A percentile compares a stretch with the other conserved stretches of the same genome.
These are phyloP conservation scores for Daldinia childiae DNA, from an alignment of 495 filamentous ascomycete genomes.

Conservation along the genomic window DNA sequence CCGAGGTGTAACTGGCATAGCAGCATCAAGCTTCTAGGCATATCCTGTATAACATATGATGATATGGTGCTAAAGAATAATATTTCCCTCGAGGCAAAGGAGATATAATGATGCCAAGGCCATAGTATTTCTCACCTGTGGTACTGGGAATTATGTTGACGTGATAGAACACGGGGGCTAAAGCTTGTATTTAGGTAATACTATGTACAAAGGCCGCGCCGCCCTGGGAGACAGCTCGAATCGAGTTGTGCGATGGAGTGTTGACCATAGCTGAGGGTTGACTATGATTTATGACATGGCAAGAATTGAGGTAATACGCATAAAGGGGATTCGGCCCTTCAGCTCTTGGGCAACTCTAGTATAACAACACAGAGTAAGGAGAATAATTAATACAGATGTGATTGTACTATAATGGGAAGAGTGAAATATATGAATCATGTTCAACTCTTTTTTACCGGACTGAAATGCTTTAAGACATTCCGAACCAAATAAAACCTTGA, in stretches of 20 bases:
- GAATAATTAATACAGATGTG: not conserved
- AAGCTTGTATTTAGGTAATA: not conserved
- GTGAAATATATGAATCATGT: not conserved
- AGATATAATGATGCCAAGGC: not conserved
- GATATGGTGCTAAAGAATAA: not conserved
- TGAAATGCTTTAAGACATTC: not conserved
- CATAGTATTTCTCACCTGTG: not conserved
- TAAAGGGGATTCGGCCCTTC: not conserved
- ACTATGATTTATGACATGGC: not conserved
- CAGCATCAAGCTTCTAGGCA: not conserved
- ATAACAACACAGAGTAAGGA: not conserved
- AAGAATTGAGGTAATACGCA: not conserved
- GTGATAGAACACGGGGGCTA: not conserved
- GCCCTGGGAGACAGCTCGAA: not conserved
- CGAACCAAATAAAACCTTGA: slow-evolving; percentile 2
- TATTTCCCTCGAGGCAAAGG: not conserved
- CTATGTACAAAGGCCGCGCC: not conserved
- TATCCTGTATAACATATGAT: not conserved
- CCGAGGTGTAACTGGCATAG: not conserved
- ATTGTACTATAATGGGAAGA: not conserved
- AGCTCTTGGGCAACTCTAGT: not conserved
- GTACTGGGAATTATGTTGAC: not conserved
- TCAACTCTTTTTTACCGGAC: not conserved
- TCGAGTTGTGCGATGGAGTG: not conserved
- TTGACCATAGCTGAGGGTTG: too few species aligned